A percentile compares a stretch with the other conserved stretches of the same genome.
Conservation (phyloP, 179 eudicot genomes). For the Corrigiola litoralis region DNA sequence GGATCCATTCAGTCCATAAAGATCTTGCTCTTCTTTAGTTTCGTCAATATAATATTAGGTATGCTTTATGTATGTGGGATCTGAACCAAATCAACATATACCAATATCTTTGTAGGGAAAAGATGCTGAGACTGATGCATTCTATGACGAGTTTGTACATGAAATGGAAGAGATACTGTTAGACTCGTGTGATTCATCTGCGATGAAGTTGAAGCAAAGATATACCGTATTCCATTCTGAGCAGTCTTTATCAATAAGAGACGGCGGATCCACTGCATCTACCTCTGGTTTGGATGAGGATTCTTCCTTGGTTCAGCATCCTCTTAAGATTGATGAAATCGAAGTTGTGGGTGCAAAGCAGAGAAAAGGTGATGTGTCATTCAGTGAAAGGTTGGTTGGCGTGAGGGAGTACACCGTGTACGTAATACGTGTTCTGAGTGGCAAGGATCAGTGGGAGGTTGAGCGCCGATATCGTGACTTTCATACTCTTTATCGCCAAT, state of each 20-base stretch:
- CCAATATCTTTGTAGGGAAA: constrained; percentile 54
- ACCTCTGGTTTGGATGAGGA: constrained; percentile 48
- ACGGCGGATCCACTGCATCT: constrained; percentile 69
- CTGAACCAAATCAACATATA: background rate
- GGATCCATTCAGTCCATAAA: too few relatives aligned
- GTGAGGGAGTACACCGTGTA: constrained; percentile 90
- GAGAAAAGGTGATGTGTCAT: constrained; percentile 73
- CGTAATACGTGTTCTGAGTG: constrained; percentile 57
- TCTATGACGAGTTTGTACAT: constrained; percentile 72
- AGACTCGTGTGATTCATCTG: constrained; percentile 56
- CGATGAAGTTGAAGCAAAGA: constrained; percentile 38
- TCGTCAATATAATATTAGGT: background rate
- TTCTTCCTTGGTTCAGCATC: constrained; percentile 24
- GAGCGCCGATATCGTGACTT: constrained; percentile 95
- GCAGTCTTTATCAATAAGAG: constrained; percentile 48
- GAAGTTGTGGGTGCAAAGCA: constrained; percentile 87
- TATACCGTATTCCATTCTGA: constrained; percentile 30
- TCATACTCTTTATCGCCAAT: constrained; percentile 56
- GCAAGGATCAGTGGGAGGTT: constrained; percentile 69
- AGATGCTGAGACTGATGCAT: constrained; percentile 53
- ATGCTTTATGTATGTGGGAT: background rate
- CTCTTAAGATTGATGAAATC: constrained; percentile 56
- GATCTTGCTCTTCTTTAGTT: background rate
- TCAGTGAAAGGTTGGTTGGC: constrained; percentile 92
- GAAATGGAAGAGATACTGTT: constrained; percentile 96